Evolutionary conservation across 2,329 filamentous ascomycete genomes (phyloP).

Genomic region (Penicillium sp.): DNA sequence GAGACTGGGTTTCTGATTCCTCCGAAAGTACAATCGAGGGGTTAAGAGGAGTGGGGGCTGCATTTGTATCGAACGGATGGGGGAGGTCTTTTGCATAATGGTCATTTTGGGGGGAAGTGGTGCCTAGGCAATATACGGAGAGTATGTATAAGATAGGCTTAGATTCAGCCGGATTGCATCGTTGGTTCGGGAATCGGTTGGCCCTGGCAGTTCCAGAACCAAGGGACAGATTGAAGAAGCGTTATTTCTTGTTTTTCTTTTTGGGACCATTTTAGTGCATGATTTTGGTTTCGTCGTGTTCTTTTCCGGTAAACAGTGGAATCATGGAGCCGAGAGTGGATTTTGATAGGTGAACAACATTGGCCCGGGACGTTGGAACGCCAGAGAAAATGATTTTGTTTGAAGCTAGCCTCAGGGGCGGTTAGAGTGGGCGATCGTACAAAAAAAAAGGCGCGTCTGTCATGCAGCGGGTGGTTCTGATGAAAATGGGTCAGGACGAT

Average conservation of each 20-base stretch:
- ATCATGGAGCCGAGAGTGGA: conserved; percentile 9
- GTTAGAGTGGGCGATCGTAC: conserved; percentile 12
- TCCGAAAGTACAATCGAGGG: conserved; percentile 13
- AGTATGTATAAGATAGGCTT: conserved; percentile 1
- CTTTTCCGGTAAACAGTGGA: conserved; percentile 10
- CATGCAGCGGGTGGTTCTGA: conserved; percentile 8
- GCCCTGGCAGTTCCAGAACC: conserved; percentile 24
- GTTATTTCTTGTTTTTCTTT: conserved; percentile 13
- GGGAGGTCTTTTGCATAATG: background rate
- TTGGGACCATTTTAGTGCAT: background rate
- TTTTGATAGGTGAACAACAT: conserved; percentile 4
- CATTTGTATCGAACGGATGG: conserved; percentile 5
- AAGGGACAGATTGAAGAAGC: conserved; percentile 21
- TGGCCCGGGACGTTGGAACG: conserved; percentile 14
- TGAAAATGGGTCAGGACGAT: conserved; percentile 4
- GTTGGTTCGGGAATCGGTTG: conserved; percentile 17
- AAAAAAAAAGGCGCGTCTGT: conserved; percentile 8
- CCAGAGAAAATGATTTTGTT: conserved; percentile 18
- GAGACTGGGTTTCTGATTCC: conserved; percentile 11
- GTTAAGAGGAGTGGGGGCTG: conserved; percentile 7
- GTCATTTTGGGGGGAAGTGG: background rate
- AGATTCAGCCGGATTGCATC: conserved; percentile 1
- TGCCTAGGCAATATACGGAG: background rate
- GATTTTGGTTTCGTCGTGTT: conserved; percentile 7
- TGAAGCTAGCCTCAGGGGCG: conserved; percentile 22